A percentile compares a stretch with the other conserved stretches of the same genome.
phyloP scores from a whole-genome alignment of 345 rosid species.

The Heritiera littoralis region DNA sequence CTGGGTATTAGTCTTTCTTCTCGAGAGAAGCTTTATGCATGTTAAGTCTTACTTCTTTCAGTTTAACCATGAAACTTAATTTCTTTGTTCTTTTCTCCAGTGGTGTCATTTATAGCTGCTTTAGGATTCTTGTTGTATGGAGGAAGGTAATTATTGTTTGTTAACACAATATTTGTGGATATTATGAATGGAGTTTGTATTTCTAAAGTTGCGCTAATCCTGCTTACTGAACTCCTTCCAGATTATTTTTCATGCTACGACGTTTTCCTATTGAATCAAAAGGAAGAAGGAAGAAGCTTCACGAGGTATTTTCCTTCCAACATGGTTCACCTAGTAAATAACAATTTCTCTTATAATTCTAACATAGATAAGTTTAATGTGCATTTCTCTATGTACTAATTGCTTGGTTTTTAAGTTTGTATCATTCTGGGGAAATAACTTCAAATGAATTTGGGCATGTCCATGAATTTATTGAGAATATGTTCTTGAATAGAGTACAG shows the following conservation, averaged over 20 bases:
- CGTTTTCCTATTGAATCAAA: conserved; percentile 97
- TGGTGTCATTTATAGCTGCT: conserved; percentile 86
- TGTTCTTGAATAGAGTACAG: conserved; percentile 2
- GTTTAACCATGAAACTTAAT: conserved; percentile 14
- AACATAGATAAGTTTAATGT: neutral
- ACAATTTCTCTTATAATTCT: neutral
- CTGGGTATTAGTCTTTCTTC: neutral
- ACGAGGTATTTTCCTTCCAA: conserved; percentile 59
- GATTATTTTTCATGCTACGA: conserved; percentile 92
- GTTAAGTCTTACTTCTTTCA: conserved; percentile 2
- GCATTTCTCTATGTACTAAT: conserved; percentile 6
- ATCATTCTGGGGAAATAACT: neutral
- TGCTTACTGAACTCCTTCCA: conserved; percentile 31
- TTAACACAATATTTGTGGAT: conserved; percentile 13
- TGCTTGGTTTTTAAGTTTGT: neutral
- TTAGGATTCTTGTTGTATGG: conserved; percentile 92
- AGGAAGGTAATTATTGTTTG: conserved; percentile 75
- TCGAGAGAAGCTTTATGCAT: neutral
- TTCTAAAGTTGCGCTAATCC: conserved; percentile 6
- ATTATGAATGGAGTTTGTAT: conserved; percentile 11
- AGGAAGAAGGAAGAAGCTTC: conserved; percentile 97
- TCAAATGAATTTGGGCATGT: neutral
- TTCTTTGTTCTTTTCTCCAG: conserved; percentile 42
- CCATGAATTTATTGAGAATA: neutral
- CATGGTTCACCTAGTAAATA: neutral